Conservation (phyloP, 2,329 filamentous ascomycete species). For the Domatiomyces globalis region DNA sequence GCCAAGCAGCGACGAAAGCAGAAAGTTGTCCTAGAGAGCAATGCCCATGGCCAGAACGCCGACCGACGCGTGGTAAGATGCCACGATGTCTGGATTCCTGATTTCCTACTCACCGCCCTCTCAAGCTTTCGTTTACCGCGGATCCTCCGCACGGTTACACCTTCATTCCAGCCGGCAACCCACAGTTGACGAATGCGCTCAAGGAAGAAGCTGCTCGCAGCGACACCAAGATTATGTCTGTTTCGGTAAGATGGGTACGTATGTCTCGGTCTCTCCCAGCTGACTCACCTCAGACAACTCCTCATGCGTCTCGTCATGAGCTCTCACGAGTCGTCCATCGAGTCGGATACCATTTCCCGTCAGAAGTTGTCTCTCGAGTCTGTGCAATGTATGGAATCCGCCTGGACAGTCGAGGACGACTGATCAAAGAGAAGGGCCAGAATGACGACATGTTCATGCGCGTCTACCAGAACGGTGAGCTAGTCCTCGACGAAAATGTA, state of each 20-base stretch:
- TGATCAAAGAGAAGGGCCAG: conserved; percentile 21
- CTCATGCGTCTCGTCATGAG: conserved; percentile 35
- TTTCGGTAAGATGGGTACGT: conserved; percentile 39
- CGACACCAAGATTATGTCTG: conserved; percentile 41
- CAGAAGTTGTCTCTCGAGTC: conserved; percentile 43
- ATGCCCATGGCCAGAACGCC: conserved; percentile 47
- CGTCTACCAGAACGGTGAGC: conserved; percentile 13
- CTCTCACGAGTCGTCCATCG: conserved; percentile 47
- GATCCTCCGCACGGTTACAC: conserved; percentile 45
- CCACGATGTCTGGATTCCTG: background rate
- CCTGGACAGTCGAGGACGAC: conserved; percentile 34
- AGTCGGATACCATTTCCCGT: conserved; percentile 50
- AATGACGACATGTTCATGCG: conserved; percentile 13
- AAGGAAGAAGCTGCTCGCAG: conserved; percentile 46
- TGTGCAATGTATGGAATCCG: conserved; percentile 36
- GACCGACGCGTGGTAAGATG: conserved; percentile 37
- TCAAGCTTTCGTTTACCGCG: conserved; percentile 41
- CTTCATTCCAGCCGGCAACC: conserved; percentile 47
- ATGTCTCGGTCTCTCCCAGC: conserved; percentile 1
- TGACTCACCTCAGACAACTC: conserved; percentile 30
- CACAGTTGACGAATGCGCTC: conserved; percentile 43
- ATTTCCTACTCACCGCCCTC: conserved; percentile 8
- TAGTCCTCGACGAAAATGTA: conserved; percentile 9
- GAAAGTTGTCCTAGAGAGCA: conserved; percentile 44
- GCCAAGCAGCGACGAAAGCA: conserved; percentile 30